Base-by-base conservation (phyloP, 148 eudicot genomes). In the Silene latifolia region DNA sequence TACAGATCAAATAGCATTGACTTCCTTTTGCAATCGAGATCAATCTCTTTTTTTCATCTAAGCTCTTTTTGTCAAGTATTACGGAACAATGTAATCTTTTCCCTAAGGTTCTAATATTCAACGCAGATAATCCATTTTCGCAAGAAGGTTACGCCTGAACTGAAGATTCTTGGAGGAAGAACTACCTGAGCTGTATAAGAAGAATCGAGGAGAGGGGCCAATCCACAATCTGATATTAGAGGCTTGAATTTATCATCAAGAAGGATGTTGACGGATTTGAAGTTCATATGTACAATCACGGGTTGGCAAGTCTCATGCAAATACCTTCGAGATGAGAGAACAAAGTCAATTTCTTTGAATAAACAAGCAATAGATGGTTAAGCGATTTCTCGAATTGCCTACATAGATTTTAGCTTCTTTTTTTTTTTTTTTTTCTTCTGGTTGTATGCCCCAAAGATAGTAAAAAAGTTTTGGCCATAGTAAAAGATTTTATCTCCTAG, bases 261-360 rank as follows among this genome's bases (percentile, higher is more conserved):
- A 12, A 92, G 93, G 78, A 96, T 85, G 72, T 92, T 96, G 66
- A 86, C 80, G 27, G 93, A 87, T 80, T 87, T 92, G 89, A 96
- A 96, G 83, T 92, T 96, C 77, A 75, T 81, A 85, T 96, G 98
- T 25, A 89, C 87, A 68, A 89, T 65, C 42, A 89, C 86, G n/a
- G 97, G 99, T 72, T 87, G 80, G 79, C 92, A 89, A 24, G 77
- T 82, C 87, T 92, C 98, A 56, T 92, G 99, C 89, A 96, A 75
- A 80, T 96, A 90, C 85, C 99, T 96, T 75, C 32, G 61, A 73
- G 72, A 46, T 72, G 59, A 81, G 73, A 72, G 48, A 61, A 51
- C n/a, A 67, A 63, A 27, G 60, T 68, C 42, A 63, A 39, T 20
- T 13, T n/a, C 10, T 17, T 18, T 59, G 17, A n/a, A 47, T 11